Conservation (phyloP, 1,284 basidiomycete genomes). For the Uromyces viciae-fabae region DNA sequence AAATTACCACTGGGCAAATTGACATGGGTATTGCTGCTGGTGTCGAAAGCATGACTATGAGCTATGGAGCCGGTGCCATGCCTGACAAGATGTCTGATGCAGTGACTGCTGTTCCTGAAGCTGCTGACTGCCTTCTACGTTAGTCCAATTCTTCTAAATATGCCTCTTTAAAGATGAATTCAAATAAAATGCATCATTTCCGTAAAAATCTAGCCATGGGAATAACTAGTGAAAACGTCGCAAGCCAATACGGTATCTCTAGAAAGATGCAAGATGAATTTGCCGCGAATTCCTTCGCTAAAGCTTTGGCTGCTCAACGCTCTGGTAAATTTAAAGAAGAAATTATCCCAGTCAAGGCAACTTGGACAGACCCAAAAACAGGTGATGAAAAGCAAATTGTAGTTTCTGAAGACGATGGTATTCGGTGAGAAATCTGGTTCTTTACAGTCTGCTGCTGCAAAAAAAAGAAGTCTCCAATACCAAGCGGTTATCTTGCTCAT, state of each 20-base stretch:
- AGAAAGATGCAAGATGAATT: slow-evolving; percentile 77
- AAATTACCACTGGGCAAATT: slow-evolving; percentile 62
- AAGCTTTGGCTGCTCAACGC: slow-evolving; percentile 78
- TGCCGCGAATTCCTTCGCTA: slow-evolving; percentile 75
- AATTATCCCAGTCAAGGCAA: slow-evolving; percentile 78
- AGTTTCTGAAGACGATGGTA: slow-evolving; percentile 85
- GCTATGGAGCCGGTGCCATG: slow-evolving; percentile 69
- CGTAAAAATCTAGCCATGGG: slow-evolving; percentile 64
- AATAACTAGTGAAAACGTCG: slow-evolving; percentile 94
- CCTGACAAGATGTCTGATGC: slow-evolving; percentile 74
- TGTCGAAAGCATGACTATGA: slow-evolving; percentile 90
- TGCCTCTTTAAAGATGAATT: not conserved
- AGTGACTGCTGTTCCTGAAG: slow-evolving; percentile 71
- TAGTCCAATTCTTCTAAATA: slow-evolving; percentile 47
- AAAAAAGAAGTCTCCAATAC: not conserved
- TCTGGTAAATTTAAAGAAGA: slow-evolving; percentile 87
- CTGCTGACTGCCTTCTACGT: slow-evolving; percentile 86
- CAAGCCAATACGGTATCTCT: slow-evolving; percentile 69
- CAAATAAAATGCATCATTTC: not conserved
- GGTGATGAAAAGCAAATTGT: slow-evolving; percentile 73
- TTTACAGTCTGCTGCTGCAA: no score
- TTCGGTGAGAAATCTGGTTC: slow-evolving; percentile 54
- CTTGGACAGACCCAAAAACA: slow-evolving; percentile 75
- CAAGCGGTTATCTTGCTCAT: not conserved
- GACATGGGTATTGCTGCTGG: slow-evolving; percentile 66